Evolutionary conservation across 2,329 filamentous ascomycete genomes (phyloP), one percentile per base, ranked within the genome.

Genomic region (Cadophora malorum): DNA sequence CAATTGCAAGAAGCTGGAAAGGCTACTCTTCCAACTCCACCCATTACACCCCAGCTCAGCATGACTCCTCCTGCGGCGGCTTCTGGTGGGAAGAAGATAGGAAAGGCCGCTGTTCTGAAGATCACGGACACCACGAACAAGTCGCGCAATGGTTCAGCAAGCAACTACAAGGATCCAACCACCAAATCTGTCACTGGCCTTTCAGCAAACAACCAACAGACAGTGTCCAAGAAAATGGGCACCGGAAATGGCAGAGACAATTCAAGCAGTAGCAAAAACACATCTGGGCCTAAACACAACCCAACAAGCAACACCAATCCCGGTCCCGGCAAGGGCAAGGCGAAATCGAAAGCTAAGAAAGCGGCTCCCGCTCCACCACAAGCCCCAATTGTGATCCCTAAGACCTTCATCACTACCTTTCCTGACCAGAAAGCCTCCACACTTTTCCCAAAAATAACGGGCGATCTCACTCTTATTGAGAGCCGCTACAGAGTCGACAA

Each of bases 401-500:
- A 25, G 12, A 12, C 33, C 2, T 59, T 59, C 21, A 16, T 59
- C n/a, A 59, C 56, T n/a, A 3, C 56, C 3, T 59, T 45, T 14
- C 21, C 56, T 3, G 21, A 41, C 33, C 8, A 35, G 35, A 59
- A 59, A 12, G 56, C 21, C 4, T 49, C 59, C 25, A 72, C 69
- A 1, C 63, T 72, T 1, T 74, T 70, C 63, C 72, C 72, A n/a
- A 74, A 71, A 31, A 74, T 74, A 55, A 64, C 66, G 8, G 69
- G 65, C 6, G 66, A 70, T 21, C 21, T 69, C 19, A 16, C 58
- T 21, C 31, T 55, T 16, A 58, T 64, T 25, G 38, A 33, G 66
- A 68, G 4, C 31, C 71, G 28, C 16, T 64, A 64, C 28, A 21
- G 63, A 8, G 52, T 64, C 8, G 52, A 64, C 10, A 56, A 64